Evolutionary conservation across 208 protist genomes (phyloP), one percentile per base, ranked within the genome.

Genomic region (Herpetomonas samuelpessoai): DNA sequence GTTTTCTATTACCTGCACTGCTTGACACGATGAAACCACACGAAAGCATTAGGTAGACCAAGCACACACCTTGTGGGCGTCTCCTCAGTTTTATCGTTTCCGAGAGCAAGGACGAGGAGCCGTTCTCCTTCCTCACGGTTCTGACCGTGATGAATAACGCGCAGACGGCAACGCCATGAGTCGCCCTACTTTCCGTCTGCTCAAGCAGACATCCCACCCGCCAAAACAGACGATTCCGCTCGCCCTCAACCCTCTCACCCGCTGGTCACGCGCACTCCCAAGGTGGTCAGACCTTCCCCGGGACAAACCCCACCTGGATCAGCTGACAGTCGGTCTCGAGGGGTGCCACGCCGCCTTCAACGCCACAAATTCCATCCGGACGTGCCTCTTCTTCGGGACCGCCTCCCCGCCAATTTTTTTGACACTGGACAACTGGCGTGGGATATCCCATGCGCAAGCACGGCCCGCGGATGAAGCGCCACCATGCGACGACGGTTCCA

Each of bases 271-370:
- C 19, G 24, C 31, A 2, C 51, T 95, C 6, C 68, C 62, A 0
- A 38, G 44, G 41, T 86, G 83, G 71, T 57, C 47, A 10, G 52
- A 72, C 0, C 26, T 79, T 3, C 19, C 39, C 12, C 31, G 19
- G 1, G 10, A 48, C 44, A 22, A 48, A 4, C 44, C 44, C 4
- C 47, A 30, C 4, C 63, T 88, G 26, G 27, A 68, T n/a, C 12
- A 53, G n/a, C 21, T 68, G 9, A 38, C 1, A 3, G 86, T 95
- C 14, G 89, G 89, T 7, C 54, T 95, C 6, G 85, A 94, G 29
- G 91, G 91, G 6, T 92, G 91, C 38, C 58, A 76, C 30, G 79
- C 72, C 44, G 91, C 86, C 3, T 94, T 96, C 69, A 96, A 96
- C 61, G 87, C 87, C 3, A 88, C 85, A 21, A 92, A 91, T 59